Percentiles rank a stretch among this genome's conserved stretches.
Conservation (phyloP, 768 basidiomycete genomes). For the Mycena filopes region DNA sequence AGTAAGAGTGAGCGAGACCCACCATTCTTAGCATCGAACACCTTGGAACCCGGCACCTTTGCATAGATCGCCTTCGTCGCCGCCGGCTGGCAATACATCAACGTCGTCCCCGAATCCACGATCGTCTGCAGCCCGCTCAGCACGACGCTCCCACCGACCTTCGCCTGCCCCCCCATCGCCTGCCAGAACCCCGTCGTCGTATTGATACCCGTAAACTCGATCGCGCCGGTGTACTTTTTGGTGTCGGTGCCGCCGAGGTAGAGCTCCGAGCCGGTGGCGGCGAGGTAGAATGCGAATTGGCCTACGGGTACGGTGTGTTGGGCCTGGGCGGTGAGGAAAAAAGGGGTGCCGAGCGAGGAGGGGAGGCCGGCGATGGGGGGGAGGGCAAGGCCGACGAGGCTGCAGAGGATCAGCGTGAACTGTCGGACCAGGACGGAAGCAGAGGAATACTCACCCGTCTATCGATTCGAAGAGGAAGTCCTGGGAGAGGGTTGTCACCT, state of each 20-base stretch:
- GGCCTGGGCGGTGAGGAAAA: slow-evolving; percentile 53
- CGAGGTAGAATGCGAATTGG: slow-evolving; percentile 57
- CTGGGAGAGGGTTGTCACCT: slow-evolving; percentile 40
- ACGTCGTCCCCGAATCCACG: slow-evolving; percentile 51
- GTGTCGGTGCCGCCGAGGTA: slow-evolving; percentile 61
- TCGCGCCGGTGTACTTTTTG: slow-evolving; percentile 52
- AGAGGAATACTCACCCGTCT: slow-evolving; percentile 20
- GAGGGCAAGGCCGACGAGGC: slow-evolving; percentile 49
- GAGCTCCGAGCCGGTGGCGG: slow-evolving; percentile 54
- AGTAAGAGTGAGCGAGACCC: background rate
- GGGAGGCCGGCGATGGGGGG: slow-evolving; percentile 42
- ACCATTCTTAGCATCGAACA: slow-evolving; percentile 18
- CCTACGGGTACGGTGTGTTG: slow-evolving; percentile 42
- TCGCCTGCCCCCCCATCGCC: slow-evolving; percentile 29
- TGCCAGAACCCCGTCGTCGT: slow-evolving; percentile 39
- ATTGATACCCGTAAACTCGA: slow-evolving; percentile 46
- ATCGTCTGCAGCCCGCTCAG: slow-evolving; percentile 31
- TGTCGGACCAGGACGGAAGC: background rate
- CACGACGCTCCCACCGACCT: slow-evolving; percentile 17
- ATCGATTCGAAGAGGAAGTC: slow-evolving; percentile 35
- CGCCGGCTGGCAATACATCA: slow-evolving; percentile 42
- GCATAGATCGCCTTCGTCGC: slow-evolving; percentile 37
- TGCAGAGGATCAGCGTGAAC: background rate
- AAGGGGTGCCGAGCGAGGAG: slow-evolving; percentile 41
- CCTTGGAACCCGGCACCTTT: slow-evolving; percentile 9